Evolutionary conservation across 192 early-diverging fungal species (phyloP), one percentile per base, ranked within the genome.

Genomic region (Coemansia sp.): DNA sequence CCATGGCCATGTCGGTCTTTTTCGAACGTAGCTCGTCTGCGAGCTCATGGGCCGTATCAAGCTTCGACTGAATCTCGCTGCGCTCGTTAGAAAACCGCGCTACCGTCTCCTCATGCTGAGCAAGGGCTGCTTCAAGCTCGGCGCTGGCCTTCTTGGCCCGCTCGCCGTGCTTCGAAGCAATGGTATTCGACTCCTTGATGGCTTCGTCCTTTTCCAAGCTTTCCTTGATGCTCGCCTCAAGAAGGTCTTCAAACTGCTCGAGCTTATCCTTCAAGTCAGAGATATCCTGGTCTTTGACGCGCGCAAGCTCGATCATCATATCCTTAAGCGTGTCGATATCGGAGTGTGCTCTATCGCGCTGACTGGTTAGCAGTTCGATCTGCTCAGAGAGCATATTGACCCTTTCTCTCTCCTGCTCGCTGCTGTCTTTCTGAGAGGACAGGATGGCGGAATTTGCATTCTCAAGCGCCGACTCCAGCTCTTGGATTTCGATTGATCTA

Each of bases 271-370:
- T 67, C 3, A 72, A 34, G 14, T 66, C 74, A 10, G 62, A 37
- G 28, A 72, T 76, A 23, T 81, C 73, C 37, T 47, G 59, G 58
- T 81, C 55, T 63, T 81, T 81, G 29, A 65, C 64, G 28, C 60
- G 55, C 2, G 79, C 79, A 7, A 81, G 60, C 55, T 72, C 74
- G 2, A 69, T 72, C 79, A 81, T 76, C 74, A 81, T 76, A 4
- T 27, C 40, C 38, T 81, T 81, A 29, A 81, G 74, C 19, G 66
- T 66, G 0, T 50, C 48, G 4, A 81, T 63, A 29, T 30, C 53
- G 13, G 52, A 41, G 2, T 27, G 60, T 8, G 70, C 69, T 36
- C 31, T 54, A 20, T 68, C 70, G 30, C 59, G 72, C 66, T 65
- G 70, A 8, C 37, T 41, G 23, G 25, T 44, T 6, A 78, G 61